Base-by-base conservation (phyloP, 2,329 filamentous ascomycete species). In the Diplocarpon rosae region DNA sequence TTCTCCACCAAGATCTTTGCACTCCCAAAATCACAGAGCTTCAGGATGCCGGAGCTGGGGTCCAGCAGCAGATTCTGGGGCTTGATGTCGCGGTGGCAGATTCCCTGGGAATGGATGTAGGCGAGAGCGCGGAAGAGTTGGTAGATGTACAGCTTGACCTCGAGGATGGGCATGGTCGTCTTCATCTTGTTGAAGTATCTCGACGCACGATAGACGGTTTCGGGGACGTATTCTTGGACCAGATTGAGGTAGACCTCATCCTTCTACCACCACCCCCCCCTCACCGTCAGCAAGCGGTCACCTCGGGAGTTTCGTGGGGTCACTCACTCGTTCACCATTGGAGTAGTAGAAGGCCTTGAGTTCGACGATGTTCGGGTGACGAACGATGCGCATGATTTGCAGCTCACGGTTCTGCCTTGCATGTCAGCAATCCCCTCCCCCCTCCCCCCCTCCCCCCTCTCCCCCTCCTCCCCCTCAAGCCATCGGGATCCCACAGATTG, bases 161-260 rank as follows among this genome's bases (percentile, higher is more conserved):
- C 92, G 58, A 98, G 78, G 59, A 90, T 95, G 13, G 92, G 92
- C 92, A 98, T 98, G 42, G 90, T 95, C 6, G 89, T 94, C 80
- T 96, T 98, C 83, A 96, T 83, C 73, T 98, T 98, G 76, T 93
- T 96, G 76, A 98, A 98, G 71, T 95, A 96, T 60, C 92, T 83
- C 52, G 92, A 96, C 35, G 92, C 92, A 61, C 92, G 83, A 68
- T 98, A 98, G 41, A 98, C 92, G 11, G 92, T 98, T 71, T 98
- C 92, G 40, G 92, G 92, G 39, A 98, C 92, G 60, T 88, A 98
- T 65, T 98, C 92, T 65, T 96, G 87, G 42, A 98, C 90, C 50
- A 98, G 76, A 63, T 98, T 98, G 56, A 98, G 81, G 66, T 96
- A 98, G 31, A 98, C 92, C 69, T 98, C 92, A 66, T 98, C 92